These are phyloP conservation scores for Nemania sp. DNA, from an alignment of 2,329 filamentous ascomycete genomes.

Conservation along the genomic window DNA sequence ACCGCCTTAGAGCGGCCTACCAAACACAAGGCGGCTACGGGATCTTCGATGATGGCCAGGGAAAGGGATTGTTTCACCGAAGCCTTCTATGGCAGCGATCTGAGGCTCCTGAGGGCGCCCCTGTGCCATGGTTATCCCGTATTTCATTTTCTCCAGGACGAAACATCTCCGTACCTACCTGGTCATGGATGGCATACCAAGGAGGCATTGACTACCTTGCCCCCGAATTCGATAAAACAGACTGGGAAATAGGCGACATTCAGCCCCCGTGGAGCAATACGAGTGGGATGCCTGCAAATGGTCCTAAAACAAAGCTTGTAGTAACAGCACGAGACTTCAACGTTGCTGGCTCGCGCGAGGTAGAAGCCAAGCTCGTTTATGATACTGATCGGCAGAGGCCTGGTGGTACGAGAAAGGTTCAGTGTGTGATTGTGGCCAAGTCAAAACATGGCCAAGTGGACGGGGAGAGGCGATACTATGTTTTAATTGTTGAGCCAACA, in stretches of 20 bases:
- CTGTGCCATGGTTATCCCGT: neutral
- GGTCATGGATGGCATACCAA: conserved; percentile 38
- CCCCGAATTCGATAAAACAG: conserved; percentile 21
- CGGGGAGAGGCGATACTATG: conserved; percentile 21
- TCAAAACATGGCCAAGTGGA: conserved; percentile 3
- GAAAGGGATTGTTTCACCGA: conserved; percentile 27
- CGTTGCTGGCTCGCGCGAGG: neutral
- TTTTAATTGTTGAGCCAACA: conserved; percentile 23
- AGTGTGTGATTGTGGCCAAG: conserved; percentile 29
- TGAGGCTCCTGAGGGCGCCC: neutral
- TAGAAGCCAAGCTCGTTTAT: conserved; percentile 12
- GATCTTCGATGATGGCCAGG: conserved; percentile 33
- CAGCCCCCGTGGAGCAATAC: conserved; percentile 5
- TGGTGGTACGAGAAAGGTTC: neutral
- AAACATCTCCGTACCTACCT: conserved; percentile 18
- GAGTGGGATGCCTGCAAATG: neutral
- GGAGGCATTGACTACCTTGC: conserved; percentile 37
- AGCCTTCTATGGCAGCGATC: conserved; percentile 33
- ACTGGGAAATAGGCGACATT: conserved; percentile 30
- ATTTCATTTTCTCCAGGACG: conserved; percentile 24
- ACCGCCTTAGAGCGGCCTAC: conserved; percentile 27
- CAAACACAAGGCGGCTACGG: conserved; percentile 26
- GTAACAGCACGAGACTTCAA: conserved; percentile 15
- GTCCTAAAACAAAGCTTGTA: conserved; percentile 7
- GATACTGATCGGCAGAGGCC: conserved; percentile 8